A percentile compares a stretch with the other conserved stretches of the same genome.
phyloP scores from a whole-genome alignment of 345 rosid species.

The Arabidopsis suecica region DNA sequence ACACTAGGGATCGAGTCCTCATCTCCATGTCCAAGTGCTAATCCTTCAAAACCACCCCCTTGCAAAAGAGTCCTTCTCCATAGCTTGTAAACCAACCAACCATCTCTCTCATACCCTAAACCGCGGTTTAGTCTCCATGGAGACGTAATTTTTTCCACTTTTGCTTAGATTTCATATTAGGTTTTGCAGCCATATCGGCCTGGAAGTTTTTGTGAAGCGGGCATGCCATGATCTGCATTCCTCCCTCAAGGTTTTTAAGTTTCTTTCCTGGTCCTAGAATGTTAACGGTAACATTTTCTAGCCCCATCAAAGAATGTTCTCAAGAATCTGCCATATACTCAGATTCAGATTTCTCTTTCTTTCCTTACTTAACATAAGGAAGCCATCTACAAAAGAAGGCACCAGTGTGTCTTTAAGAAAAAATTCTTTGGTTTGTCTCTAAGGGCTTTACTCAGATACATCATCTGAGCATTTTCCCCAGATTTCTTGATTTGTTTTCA shows the following conservation, averaged over 20 bases:
- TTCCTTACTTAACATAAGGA: slow-evolving; percentile 38
- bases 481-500: slow-evolving; percentile 47
- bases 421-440: slow-evolving; percentile 45
- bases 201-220: slow-evolving; percentile 72
- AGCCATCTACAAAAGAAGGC: slow-evolving; percentile 45
- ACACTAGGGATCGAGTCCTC: slow-evolving; percentile 90
- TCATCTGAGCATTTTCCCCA: slow-evolving; percentile 40
- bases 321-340: slow-evolving; percentile 49
- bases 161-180: slow-evolving; percentile 44
- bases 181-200: slow-evolving; percentile 80
- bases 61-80: slow-evolving; percentile 97
- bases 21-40: slow-evolving; percentile 61
- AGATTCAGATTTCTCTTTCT: slow-evolving; percentile 34
- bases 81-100: slow-evolving; percentile 61
- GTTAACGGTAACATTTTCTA: slow-evolving; percentile 47
- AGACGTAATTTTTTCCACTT: slow-evolving; percentile 36
- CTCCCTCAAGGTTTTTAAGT: slow-evolving; percentile 32
- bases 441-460: slow-evolving; percentile 40
- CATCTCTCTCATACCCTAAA: slow-evolving; percentile 14
- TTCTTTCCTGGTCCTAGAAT: slow-evolving; percentile 40
- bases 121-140: slow-evolving; percentile 1
- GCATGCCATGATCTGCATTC: slow-evolving; percentile 73
- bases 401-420: slow-evolving; percentile 20
- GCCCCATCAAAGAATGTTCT: slow-evolving; percentile 36
- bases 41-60: slow-evolving; percentile 73